Evolutionary conservation across 2,329 filamentous ascomycete species (phyloP), one percentile per base, ranked within the genome.

Genomic region (Colletotrichum gigasporum): DNA sequence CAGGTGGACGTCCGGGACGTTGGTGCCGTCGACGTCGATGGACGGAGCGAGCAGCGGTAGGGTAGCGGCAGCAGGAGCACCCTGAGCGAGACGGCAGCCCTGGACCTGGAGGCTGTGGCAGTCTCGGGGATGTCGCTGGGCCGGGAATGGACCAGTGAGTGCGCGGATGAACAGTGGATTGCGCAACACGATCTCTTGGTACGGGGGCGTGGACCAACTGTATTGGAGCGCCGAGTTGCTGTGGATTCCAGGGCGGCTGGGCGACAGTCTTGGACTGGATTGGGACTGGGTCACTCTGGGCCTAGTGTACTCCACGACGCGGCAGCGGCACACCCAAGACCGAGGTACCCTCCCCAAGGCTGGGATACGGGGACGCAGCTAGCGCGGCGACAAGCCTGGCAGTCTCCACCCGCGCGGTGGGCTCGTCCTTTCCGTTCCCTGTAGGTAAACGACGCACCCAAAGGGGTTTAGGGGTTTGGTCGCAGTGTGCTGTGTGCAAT

Each of bases 151-250:
- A 39, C 30, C 41, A 51, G 30, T 45, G 26, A 32, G 26, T 16
- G 47, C 5, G 47, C 37, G 54, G 45, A 30, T 52, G 28, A 37
- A 59, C 48, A 58, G 56, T 61, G 50, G 57, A 65, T 65, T 65
- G 62, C 62, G 62, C 62, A 65, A 65, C 56, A 55, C 62, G 35
- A 55, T 55, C 56, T 60, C 60, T 65, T 65, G 57, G 62, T 65
- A 65, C 62, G 56, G 62, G 55, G 61, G 61, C 48, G 57, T 62
- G 62, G 57, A 42, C 50, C 62, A 65, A 62, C 62, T 55, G 57
- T 50, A 62, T 54, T 65, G 62, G 50, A 55, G 62, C 57, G 48
- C 35, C 34, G 20, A 65, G 56, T 48, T 61, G 56, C 34, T 48
- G 62, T 62, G 62, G 62, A 65, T 62, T 62, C 62, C 62, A 62